Conservation (phyloP, 1,284 basidiomycete genomes). For the Apiotrichum gamsii region DNA sequence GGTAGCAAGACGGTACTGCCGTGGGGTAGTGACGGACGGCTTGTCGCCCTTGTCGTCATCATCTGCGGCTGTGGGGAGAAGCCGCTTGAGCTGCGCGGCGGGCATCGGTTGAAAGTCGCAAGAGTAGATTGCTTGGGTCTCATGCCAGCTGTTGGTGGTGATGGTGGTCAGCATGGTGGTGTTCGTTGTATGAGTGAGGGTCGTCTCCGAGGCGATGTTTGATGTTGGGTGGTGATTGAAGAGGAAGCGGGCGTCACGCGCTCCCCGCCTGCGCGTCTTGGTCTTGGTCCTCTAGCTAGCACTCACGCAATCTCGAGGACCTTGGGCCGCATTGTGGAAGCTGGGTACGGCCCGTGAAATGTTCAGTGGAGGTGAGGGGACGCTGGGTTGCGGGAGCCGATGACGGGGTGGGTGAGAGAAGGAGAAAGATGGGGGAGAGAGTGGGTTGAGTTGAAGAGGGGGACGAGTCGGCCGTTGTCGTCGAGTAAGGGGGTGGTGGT, state of each 20-base stretch:
- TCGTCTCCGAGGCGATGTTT: not conserved
- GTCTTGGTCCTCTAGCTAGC: no score
- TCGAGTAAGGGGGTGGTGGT: no score
- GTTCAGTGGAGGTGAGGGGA: not conserved
- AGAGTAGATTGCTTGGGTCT: conserved; percentile 81
- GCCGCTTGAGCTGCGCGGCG: conserved; percentile 47
- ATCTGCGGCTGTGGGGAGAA: conserved; percentile 40
- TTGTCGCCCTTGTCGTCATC: conserved; percentile 23
- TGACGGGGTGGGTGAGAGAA: not conserved
- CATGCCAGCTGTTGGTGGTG: conserved; percentile 65
- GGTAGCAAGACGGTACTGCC: conserved; percentile 81
- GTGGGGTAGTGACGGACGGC: conserved; percentile 37
- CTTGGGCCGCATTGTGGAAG: conserved; percentile 42
- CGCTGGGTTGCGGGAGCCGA: no score
- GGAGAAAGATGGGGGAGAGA: not conserved
- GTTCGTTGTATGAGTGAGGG: not conserved
- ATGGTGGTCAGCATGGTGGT: no score
- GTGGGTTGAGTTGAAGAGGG: no score
- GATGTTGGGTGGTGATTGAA: not conserved
- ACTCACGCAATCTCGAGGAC: conserved; percentile 47
- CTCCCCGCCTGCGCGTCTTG: no score
- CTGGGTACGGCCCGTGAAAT: not conserved
- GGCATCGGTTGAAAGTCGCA: conserved; percentile 83
- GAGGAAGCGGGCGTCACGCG: not conserved
- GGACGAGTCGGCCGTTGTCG: no score